A percentile compares a stretch with the other conserved stretches of the same genome.
Conservation (phyloP, 2,329 filamentous ascomycete genomes). For the Davidsoniella neocaledoniae region DNA sequence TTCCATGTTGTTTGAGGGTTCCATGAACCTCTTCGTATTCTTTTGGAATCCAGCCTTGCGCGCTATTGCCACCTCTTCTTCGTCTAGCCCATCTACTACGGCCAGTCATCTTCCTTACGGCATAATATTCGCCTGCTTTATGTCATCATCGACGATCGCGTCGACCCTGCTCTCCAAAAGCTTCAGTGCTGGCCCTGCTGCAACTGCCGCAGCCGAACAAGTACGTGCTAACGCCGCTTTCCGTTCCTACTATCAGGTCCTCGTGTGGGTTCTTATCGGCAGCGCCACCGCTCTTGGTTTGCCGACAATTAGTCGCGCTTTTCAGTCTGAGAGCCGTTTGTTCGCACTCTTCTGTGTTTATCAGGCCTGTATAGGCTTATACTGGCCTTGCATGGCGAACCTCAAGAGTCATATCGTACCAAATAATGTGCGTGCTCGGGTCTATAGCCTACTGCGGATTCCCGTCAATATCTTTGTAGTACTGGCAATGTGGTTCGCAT, state of each 20-base stretch:
- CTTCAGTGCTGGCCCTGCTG: neutral
- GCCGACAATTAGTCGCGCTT: conserved; percentile 19
- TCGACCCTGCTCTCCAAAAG: conserved; percentile 29
- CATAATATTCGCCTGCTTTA: conserved; percentile 39
- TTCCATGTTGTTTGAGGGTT: conserved; percentile 40
- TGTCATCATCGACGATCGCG: conserved; percentile 43
- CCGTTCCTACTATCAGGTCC: neutral
- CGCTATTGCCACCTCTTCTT: neutral
- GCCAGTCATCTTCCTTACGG: conserved; percentile 25
- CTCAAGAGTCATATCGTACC: conserved; percentile 35
- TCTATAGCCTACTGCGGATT: conserved; percentile 37
- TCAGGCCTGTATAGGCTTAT: conserved; percentile 37
- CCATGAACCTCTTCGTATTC: conserved; percentile 43
- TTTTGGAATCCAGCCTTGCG: conserved; percentile 38
- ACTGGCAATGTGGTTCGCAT: conserved; percentile 25
- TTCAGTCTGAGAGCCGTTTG: conserved; percentile 24
- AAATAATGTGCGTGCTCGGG: conserved; percentile 32
- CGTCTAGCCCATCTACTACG: conserved; percentile 1
- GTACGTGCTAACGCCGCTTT: neutral
- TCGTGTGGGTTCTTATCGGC: neutral
- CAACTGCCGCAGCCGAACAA: neutral
- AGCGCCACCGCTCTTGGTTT: conserved; percentile 19
- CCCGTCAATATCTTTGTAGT: conserved; percentile 43
- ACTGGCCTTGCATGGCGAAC: conserved; percentile 36
- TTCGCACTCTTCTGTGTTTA: conserved; percentile 41